Evolutionary conservation across 306 rosid genomes (phyloP), one percentile per base, ranked within the genome.

Genomic region (Inga laurina): DNA sequence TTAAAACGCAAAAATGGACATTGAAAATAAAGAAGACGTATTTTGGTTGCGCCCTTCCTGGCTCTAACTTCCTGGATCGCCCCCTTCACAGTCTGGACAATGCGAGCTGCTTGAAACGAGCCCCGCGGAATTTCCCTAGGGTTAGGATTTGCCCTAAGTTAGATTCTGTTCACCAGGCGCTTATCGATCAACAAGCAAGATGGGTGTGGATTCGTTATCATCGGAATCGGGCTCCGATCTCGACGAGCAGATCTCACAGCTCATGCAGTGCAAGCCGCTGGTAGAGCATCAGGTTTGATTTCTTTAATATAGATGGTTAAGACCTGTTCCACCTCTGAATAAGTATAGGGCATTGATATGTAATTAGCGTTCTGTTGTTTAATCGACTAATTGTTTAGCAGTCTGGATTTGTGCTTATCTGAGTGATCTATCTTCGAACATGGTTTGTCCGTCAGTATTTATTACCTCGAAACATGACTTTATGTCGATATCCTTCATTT

Each of bases 191-290:
- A 21, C 68, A 41, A 81, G 74, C 82, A 56, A 49, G 82, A 96
- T 95, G 99, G 97, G 94, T 59, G 78, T 85, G 67, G 86, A 92
- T 91, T 96, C 96, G 21, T 61, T 87, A 41, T 46, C 92, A 18
- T 72, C 92, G 67, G 97, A 93, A 1, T 84, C 92, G 19, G 83
- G 86, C 67, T 74, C 57, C 75, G 93, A 91, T 82, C 92, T 96
- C 66, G 92, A 96, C 79, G 97, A 93, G 88, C 98, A 96, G 99
- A 96, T 96, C 94, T 89, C 97, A 21, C 98, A 96, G 92, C 99
- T 96, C 90, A 92, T 90, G 98, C 97, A 96, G 89, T 96, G 99
- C 98, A 92, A 92, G 86, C 99, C 99, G 52, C 97, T 96, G 75
- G 87, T 93, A 21, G 99, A 96, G 84, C 97, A 89, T 57, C 98